These are phyloP conservation scores for Liquidambar formosana DNA, from an alignment of 164 flowering plant genomes.

Conservation along the genomic window DNA sequence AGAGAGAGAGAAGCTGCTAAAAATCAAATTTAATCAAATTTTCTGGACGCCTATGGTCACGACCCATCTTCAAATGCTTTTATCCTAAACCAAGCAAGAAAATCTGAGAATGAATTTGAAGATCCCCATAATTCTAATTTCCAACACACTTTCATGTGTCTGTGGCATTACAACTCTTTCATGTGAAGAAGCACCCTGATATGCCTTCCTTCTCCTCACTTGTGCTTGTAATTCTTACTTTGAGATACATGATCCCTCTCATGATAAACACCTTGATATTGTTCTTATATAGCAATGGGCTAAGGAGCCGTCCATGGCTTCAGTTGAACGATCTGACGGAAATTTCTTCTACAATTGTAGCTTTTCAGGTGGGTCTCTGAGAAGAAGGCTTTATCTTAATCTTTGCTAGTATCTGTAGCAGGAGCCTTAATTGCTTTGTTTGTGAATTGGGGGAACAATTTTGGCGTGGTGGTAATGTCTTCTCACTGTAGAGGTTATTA, in stretches of 20 bases:
- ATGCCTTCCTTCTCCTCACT: conserved; percentile 49
- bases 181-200: conserved; percentile 50
- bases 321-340: conserved; percentile 16
- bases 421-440: conserved; percentile 46
- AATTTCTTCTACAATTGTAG: conserved; percentile 11
- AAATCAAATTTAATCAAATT: too few species aligned
- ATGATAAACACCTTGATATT: conserved; percentile 61
- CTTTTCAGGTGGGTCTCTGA: conserved; percentile 48
- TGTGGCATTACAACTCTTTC: conserved; percentile 45
- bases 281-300: conserved; percentile 24
- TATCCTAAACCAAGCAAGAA: conserved; percentile 9
- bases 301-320: conserved; percentile 35
- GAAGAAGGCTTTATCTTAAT: conserved; percentile 35
- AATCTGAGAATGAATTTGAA: conserved; percentile 61
- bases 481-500: too few species aligned
- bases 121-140: conserved; percentile 50
- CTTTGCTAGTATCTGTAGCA: conserved; percentile 33
- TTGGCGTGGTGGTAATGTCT: too few species aligned
- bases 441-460: conserved; percentile 22
- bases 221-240: too few species aligned
- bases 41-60: too few species aligned
- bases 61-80: too few species aligned
- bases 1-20: too few species aligned
- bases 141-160: conserved; percentile 55
- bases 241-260: conserved; percentile 65